Percentiles rank a stretch among this genome's conserved stretches.
phyloP scores from a whole-genome alignment of 352 stramenopile genomes.

The Phytophthora vignae region DNA sequence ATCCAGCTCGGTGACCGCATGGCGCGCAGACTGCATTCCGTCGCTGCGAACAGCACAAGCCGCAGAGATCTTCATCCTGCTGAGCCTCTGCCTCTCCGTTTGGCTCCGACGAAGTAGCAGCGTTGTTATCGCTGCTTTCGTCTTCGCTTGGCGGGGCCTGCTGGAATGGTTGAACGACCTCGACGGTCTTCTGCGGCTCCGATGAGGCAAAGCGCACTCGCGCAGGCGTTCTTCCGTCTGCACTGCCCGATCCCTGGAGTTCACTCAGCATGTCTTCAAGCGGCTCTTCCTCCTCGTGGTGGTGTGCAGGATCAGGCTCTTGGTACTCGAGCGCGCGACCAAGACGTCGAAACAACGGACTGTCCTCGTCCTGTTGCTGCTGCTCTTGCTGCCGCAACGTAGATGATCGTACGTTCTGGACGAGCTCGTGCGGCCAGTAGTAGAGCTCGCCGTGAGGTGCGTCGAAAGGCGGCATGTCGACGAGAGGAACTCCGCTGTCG shows the following conservation, averaged over 20 bases:
- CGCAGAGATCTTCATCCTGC: constrained; percentile 36
- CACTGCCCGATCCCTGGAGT: constrained; percentile 15
- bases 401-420: constrained; percentile 35
- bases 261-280: constrained; percentile 37
- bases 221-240: background rate
- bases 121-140: constrained; percentile 1
- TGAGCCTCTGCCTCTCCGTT: background rate
- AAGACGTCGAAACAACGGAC: constrained; percentile 24
- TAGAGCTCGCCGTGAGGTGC: constrained; percentile 35
- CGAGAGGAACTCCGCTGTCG: constrained; percentile 20
- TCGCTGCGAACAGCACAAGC: constrained; percentile 54
- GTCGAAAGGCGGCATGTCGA: constrained; percentile 21
- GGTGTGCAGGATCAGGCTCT: background rate
- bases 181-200: constrained; percentile 23
- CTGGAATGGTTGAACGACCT: constrained; percentile 26
- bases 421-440: constrained; percentile 50
- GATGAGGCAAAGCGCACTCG: constrained; percentile 23
- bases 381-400: constrained; percentile 27
- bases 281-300: constrained; percentile 20
- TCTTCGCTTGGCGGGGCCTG: constrained; percentile 9
- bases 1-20: constrained; percentile 63
- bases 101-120: background rate
- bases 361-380: constrained; percentile 4
- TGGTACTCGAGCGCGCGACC: constrained; percentile 23
- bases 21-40: constrained; percentile 62